Percentiles rank a stretch among this genome's conserved stretches.
Conservation (phyloP, 1,139 yeast species). For the Taiozyma sp. region DNA sequence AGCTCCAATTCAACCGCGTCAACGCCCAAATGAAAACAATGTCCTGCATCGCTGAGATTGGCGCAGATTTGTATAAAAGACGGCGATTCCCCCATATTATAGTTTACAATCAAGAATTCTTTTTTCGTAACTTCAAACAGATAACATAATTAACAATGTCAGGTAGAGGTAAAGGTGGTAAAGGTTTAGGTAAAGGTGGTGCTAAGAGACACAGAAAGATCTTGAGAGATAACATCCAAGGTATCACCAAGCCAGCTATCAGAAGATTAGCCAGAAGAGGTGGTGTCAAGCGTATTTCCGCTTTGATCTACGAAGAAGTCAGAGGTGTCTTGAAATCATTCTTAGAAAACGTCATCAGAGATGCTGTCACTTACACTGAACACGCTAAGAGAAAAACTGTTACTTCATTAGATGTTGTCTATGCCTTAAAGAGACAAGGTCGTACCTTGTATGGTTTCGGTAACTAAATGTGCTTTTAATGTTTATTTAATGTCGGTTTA, state of each 20-base stretch:
- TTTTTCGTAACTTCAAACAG: conserved; percentile 18
- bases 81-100: background rate
- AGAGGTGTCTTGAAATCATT: conserved; percentile 95
- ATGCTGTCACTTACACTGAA: conserved; percentile 98
- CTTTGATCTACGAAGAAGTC: conserved; percentile 97
- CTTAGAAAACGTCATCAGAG: conserved; percentile 97
- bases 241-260: conserved; percentile 99
- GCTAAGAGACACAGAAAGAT: conserved; percentile 99
- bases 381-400: conserved; percentile 99
- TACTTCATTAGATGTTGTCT: conserved; percentile 96
- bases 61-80: background rate
- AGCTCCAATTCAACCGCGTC: background rate
- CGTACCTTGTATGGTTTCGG: conserved; percentile 99
- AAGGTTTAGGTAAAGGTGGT: conserved; percentile 99
- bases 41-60: background rate
- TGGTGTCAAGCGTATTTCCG: conserved; percentile 99
- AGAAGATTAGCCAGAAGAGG: conserved; percentile 99
- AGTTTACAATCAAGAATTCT: background rate
- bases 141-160: conserved; percentile 59
- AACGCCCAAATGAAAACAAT: background rate
- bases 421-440: conserved; percentile 99
- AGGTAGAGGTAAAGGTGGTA: conserved; percentile 99
- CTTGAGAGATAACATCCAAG: conserved; percentile 98
- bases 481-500: conserved; percentile 12
- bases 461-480: conserved; percentile 52